phyloP scores from a whole-genome alignment of 2,329 filamentous ascomycete species.

The Penicillium glabrum region DNA sequence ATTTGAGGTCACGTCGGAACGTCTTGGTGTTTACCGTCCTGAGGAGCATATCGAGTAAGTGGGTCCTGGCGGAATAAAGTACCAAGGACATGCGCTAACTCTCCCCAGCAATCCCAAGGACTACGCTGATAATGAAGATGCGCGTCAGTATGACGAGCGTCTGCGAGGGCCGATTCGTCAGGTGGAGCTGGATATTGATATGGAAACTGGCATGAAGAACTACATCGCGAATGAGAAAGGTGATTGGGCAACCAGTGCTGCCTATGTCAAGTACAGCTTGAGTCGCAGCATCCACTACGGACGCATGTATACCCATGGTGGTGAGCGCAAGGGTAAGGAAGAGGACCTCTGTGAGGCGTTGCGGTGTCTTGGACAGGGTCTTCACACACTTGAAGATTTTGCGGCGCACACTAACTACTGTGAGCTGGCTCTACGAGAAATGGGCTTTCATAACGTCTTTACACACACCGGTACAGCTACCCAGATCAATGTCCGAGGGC shows the following conservation, averaged over 20 bases:
- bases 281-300: slow-evolving; percentile 75
- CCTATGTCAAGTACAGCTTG: slow-evolving; percentile 76
- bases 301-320: slow-evolving; percentile 69
- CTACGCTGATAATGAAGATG: slow-evolving; percentile 84
- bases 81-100: slow-evolving; percentile 5
- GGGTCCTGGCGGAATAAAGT: slow-evolving; percentile 17
- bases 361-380: slow-evolving; percentile 70
- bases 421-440: slow-evolving; percentile 72
- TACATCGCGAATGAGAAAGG: slow-evolving; percentile 93
- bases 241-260: slow-evolving; percentile 84
- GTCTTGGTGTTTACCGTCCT: slow-evolving; percentile 76
- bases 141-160: slow-evolving; percentile 71
- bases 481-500: slow-evolving; percentile 65
- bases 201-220: slow-evolving; percentile 93
- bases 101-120: slow-evolving; percentile 75
- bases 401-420: slow-evolving; percentile 82
- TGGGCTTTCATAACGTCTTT: slow-evolving; percentile 69
- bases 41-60: slow-evolving; percentile 58
- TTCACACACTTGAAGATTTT: slow-evolving; percentile 78
- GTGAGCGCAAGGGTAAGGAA: slow-evolving; percentile 63
- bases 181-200: slow-evolving; percentile 71
- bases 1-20: slow-evolving; percentile 79
- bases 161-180: slow-evolving; percentile 76
- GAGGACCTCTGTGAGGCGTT: slow-evolving; percentile 78
- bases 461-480: slow-evolving; percentile 69